Evolutionary conservation across 495 filamentous ascomycete genomes (phyloP).

Genomic region (Neurospora sp.): DNA sequence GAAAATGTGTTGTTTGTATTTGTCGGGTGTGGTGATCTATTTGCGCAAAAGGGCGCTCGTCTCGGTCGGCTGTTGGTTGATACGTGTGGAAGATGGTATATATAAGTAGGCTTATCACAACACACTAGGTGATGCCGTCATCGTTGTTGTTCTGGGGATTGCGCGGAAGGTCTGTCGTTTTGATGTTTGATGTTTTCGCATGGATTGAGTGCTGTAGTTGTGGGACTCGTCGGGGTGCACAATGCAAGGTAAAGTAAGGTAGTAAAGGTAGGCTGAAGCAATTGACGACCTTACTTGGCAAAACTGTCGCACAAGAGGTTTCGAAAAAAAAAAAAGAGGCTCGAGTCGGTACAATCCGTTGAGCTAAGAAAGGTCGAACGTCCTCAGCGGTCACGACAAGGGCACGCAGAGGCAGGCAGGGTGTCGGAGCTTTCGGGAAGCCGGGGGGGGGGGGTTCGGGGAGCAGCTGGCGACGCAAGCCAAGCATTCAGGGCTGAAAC

Average conservation of each 20-base stretch:
- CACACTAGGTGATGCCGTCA: background rate
- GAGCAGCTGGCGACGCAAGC: background rate
- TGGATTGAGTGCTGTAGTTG: background rate
- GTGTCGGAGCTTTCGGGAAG: background rate
- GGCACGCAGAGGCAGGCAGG: background rate
- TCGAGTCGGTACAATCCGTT: background rate
- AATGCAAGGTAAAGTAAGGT: background rate
- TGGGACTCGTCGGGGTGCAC: background rate
- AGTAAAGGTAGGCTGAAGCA: background rate
- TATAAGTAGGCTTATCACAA: background rate
- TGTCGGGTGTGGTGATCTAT: background rate
- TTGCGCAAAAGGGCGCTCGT: background rate
- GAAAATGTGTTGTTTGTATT: background rate
- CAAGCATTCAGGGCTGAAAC: background rate
- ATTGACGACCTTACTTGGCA: background rate
- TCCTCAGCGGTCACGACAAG: background rate
- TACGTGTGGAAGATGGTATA: background rate
- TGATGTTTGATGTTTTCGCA: background rate
- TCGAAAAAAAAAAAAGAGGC: background rate
- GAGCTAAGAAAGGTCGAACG: background rate
- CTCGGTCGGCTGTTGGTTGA: background rate
- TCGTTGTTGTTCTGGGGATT: background rate
- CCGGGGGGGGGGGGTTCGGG: background rate
- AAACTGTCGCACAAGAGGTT: background rate
- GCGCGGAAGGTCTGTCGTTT: background rate